These are phyloP conservation scores for Calendula officinalis DNA, from an alignment of 129 eudicot genomes.

Conservation along the genomic window DNA sequence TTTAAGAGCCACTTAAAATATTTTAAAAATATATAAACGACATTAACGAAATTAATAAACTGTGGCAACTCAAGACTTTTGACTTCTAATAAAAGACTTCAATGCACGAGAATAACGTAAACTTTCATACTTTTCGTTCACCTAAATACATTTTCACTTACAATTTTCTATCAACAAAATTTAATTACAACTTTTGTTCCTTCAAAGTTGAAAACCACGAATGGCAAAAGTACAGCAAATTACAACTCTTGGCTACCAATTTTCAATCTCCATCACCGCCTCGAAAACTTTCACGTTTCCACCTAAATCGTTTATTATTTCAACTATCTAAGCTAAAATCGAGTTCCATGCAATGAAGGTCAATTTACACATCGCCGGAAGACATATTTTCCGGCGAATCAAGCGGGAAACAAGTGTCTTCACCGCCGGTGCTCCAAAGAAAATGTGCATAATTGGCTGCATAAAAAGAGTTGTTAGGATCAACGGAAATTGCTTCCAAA, in stretches of 20 bases:
- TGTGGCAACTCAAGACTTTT: too few relatives aligned
- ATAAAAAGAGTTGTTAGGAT: slow-evolving; percentile 68
- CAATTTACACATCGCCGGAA: slow-evolving; percentile 20
- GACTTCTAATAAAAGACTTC: neutral
- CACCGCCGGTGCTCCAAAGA: slow-evolving; percentile 87
- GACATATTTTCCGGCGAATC: slow-evolving; percentile 36
- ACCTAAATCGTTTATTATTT: slow-evolving; percentile 12
- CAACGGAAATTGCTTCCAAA: slow-evolving; percentile 73
- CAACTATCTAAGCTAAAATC: slow-evolving; percentile 23
- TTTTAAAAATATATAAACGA: too few relatives aligned
- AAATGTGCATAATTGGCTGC: slow-evolving; percentile 92
- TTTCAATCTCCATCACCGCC: slow-evolving; percentile 5
- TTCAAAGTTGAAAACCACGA: neutral
- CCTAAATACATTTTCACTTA: slow-evolving; percentile 14
- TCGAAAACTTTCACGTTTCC: neutral
- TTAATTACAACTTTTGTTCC: slow-evolving; percentile 30
- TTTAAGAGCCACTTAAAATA: too few relatives aligned
- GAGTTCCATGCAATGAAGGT: neutral
- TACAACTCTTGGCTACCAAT: slow-evolving; percentile 1
- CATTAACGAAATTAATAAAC: too few relatives aligned
- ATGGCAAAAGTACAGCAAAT: slow-evolving; percentile 18
- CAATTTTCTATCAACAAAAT: slow-evolving; percentile 23
- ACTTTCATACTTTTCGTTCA: neutral
- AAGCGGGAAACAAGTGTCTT: slow-evolving; percentile 90
- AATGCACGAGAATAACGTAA: neutral